Evolutionary conservation across 192 early-diverging fungal species (phyloP).

Genomic region (Linnemannia zychae): DNA sequence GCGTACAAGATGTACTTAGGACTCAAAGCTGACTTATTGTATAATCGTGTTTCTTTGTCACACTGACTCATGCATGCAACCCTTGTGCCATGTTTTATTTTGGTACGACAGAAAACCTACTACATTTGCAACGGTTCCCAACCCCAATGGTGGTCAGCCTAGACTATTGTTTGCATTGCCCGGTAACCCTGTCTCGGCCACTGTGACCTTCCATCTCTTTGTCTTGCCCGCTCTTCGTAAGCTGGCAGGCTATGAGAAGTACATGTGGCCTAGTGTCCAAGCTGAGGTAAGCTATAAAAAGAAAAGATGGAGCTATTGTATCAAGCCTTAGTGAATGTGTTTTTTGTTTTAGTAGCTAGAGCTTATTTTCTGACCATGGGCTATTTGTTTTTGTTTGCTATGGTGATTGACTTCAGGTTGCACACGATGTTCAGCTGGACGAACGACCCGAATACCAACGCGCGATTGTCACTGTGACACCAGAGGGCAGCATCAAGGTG

Average conservation of each 20-base stretch:
- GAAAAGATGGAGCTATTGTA: background rate
- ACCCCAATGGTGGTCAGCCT: constrained; percentile 34
- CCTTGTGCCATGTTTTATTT: background rate
- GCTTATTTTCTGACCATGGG: background rate
- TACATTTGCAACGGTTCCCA: constrained; percentile 86
- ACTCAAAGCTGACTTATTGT: background rate
- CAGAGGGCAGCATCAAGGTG: constrained; percentile 58
- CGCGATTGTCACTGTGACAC: constrained; percentile 53
- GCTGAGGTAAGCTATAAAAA: constrained; percentile 68
- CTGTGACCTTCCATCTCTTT: constrained; percentile 92
- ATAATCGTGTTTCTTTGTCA: background rate
- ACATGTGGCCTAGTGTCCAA: constrained; percentile 63
- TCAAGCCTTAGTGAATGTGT: background rate
- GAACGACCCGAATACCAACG: constrained; percentile 79
- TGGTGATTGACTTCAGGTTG: constrained; percentile 39
- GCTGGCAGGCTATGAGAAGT: constrained; percentile 75
- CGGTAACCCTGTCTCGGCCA: constrained; percentile 95
- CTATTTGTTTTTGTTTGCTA: background rate
- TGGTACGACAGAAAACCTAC: constrained; percentile 82
- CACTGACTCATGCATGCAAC: background rate
- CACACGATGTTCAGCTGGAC: constrained; percentile 71
- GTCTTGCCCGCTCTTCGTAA: constrained; percentile 87
- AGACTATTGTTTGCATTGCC: constrained; percentile 91
- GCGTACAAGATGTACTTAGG: background rate
- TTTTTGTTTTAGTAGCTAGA: background rate